phyloP scores from a whole-genome alignment of 495 filamentous ascomycete genomes.

The Trichoderma asperelloides region DNA sequence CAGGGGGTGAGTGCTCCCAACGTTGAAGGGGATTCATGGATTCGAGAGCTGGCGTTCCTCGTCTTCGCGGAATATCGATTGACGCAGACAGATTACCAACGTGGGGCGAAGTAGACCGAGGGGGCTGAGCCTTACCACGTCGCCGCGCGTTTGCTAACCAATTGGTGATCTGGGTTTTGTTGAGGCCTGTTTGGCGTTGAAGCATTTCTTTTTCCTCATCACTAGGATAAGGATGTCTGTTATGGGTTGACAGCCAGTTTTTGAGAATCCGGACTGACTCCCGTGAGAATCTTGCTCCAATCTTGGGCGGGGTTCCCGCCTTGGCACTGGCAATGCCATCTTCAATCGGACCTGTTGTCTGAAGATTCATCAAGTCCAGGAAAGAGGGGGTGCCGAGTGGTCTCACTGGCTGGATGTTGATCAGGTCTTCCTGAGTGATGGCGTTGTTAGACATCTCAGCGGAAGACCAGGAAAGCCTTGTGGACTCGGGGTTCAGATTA shows the following conservation, averaged over 20 bases:
- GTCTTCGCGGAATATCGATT: slow-evolving; percentile 56
- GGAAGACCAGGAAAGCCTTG: slow-evolving; percentile 29
- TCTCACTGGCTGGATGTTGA: slow-evolving; percentile 12
- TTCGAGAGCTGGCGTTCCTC: slow-evolving; percentile 41
- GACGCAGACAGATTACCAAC: slow-evolving; percentile 44
- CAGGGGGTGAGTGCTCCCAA: slow-evolving; percentile 79
- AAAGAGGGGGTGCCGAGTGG: slow-evolving; percentile 18
- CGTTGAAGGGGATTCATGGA: slow-evolving; percentile 74
- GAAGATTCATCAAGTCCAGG: slow-evolving; percentile 17
- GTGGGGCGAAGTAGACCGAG: slow-evolving; percentile 49
- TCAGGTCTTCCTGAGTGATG: slow-evolving; percentile 39
- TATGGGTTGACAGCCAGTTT: slow-evolving; percentile 67
- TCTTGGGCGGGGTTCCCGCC: slow-evolving; percentile 28
- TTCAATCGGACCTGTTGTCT: neutral
- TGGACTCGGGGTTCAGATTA: slow-evolving; percentile 15
- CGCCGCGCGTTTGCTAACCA: slow-evolving; percentile 83
- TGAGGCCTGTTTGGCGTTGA: slow-evolving; percentile 62
- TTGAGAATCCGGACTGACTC: slow-evolving; percentile 67
- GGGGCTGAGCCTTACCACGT: slow-evolving; percentile 58
- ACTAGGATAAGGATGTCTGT: slow-evolving; percentile 70
- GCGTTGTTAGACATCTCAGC: slow-evolving; percentile 38
- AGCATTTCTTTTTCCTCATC: slow-evolving; percentile 72
- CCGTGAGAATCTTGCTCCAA: slow-evolving; percentile 58
- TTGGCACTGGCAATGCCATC: slow-evolving; percentile 27
- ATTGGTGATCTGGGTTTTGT: slow-evolving; percentile 67